These are phyloP conservation scores for Pseudozyma pruni DNA, from an alignment of 1,284 basidiomycete species.

Conservation along the genomic window DNA sequence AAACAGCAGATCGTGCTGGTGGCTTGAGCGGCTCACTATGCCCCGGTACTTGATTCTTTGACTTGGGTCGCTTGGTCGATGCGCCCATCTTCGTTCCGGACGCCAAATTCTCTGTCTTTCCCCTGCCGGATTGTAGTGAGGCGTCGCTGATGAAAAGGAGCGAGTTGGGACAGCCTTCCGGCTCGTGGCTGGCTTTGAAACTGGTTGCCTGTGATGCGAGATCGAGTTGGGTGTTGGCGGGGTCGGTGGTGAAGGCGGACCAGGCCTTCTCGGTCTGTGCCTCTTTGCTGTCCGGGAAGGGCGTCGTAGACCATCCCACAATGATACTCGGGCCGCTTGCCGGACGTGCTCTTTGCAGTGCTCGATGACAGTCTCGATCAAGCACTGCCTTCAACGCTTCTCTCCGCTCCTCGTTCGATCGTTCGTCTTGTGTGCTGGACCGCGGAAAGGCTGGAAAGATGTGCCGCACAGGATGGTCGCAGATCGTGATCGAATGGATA, in stretches of 20 bases:
- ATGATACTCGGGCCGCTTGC: background rate
- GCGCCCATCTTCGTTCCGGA: slow-evolving; percentile 38
- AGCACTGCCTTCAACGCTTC: slow-evolving; percentile 14
- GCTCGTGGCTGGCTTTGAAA: slow-evolving; percentile 9
- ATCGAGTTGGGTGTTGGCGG: background rate
- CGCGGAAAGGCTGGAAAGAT: slow-evolving; percentile 31
- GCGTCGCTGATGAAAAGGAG: slow-evolving; percentile 10
- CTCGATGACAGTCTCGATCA: slow-evolving; percentile 12
- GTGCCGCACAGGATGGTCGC: slow-evolving; percentile 23
- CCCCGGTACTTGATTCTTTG: background rate
- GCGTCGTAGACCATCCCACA: slow-evolving; percentile 9
- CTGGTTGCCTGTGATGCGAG: background rate
- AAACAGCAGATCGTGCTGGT: slow-evolving; percentile 23
- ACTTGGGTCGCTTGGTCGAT: slow-evolving; percentile 17
- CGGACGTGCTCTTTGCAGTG: slow-evolving; percentile 3
- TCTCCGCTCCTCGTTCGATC: slow-evolving; percentile 4
- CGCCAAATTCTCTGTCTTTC: slow-evolving; percentile 28
- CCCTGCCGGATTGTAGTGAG: background rate
- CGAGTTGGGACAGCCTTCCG: slow-evolving; percentile 26
- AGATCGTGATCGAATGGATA: slow-evolving; percentile 34
- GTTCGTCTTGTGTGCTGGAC: background rate
- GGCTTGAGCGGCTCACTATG: slow-evolving; percentile 20
- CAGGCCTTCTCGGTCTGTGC: slow-evolving; percentile 10
- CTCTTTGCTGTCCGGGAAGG: slow-evolving; percentile 26
- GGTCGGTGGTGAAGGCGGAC: slow-evolving; percentile 6